These are phyloP conservation scores for Albatrellus ellisii DNA, from an alignment of 768 basidiomycete species.

Conservation along the genomic window DNA sequence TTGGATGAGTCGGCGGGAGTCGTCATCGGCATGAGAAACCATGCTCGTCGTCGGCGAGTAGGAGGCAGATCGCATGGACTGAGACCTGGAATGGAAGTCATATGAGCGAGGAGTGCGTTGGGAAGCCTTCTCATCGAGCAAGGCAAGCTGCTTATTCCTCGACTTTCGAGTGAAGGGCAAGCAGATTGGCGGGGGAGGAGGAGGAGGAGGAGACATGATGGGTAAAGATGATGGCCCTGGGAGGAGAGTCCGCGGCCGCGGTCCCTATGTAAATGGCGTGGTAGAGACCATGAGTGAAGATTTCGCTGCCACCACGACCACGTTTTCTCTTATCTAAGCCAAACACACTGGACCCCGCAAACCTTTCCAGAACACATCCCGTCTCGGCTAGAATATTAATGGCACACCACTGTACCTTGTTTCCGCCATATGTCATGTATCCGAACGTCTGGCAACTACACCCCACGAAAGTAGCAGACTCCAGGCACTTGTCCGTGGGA, in stretches of 20 bases:
- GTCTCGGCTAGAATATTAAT: too few species aligned
- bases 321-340: too few species aligned
- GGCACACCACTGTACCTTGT: too few species aligned
- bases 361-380: too few species aligned
- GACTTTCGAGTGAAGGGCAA: conserved; percentile 11
- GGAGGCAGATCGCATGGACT: conserved; percentile 8
- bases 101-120: background rate
- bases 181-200: conserved; percentile 11
- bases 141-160: conserved; percentile 8
- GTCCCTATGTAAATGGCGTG: background rate
- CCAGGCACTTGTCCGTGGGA: too few species aligned
- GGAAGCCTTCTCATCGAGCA: conserved; percentile 8
- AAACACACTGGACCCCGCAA: too few species aligned
- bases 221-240: background rate
- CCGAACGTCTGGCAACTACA: too few species aligned
- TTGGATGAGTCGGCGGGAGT: conserved; percentile 8
- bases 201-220: conserved; percentile 10
- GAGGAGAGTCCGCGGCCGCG: background rate
- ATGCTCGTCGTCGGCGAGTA: conserved; percentile 11
- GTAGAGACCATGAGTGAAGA: background rate
- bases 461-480: too few species aligned
- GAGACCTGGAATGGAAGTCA: too few species aligned
- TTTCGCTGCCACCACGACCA: too few species aligned
- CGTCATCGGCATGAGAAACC: background rate
- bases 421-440: too few species aligned